Percentiles rank a stretch among this genome's conserved stretches.
Evolutionary conservation across 352 stramenopile species (phyloP).

Genomic region (Phytopythium chamaehyphon): DNA sequence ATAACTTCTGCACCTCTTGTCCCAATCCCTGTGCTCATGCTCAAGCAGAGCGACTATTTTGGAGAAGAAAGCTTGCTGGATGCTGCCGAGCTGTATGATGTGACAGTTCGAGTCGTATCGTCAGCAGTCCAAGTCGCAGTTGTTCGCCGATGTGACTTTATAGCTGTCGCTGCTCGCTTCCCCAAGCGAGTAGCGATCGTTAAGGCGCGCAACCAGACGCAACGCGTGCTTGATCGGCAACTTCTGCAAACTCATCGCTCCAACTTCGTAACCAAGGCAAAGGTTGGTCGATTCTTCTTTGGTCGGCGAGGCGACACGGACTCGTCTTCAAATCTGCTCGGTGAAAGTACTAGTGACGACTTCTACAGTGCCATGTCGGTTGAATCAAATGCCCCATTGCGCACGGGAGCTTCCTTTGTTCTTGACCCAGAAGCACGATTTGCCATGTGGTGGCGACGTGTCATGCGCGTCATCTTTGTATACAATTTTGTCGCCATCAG

Average conservation of each 20-base stretch:
- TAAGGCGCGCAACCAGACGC: constrained; percentile 14
- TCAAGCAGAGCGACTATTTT: constrained; percentile 54
- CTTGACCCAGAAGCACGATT: constrained; percentile 44
- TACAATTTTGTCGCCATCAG: constrained; percentile 53
- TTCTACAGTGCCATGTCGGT: not conserved
- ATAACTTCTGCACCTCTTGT: not conserved
- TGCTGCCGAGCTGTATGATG: constrained; percentile 29
- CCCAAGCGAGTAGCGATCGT: constrained; percentile 25
- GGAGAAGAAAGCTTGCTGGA: constrained; percentile 51
- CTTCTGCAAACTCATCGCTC: constrained; percentile 20
- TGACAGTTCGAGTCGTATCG: constrained; percentile 52
- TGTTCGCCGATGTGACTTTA: constrained; percentile 32
- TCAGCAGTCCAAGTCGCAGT: constrained; percentile 41
- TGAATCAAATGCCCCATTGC: constrained; percentile 13
- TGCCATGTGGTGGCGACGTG: constrained; percentile 51
- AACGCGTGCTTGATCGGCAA: constrained; percentile 9
- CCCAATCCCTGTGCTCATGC: constrained; percentile 35
- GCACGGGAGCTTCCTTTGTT: constrained; percentile 4
- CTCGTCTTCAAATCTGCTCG: not conserved
- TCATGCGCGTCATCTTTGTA: constrained; percentile 40
- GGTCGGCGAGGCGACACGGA: not conserved
- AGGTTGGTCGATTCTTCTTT: constrained; percentile 31
- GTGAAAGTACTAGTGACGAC: not conserved
- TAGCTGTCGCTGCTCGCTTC: constrained; percentile 33
- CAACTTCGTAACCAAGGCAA: constrained; percentile 50